Evolutionary conservation across 495 filamentous ascomycete species (phyloP).

Genomic region (Usnea hakonensis): DNA sequence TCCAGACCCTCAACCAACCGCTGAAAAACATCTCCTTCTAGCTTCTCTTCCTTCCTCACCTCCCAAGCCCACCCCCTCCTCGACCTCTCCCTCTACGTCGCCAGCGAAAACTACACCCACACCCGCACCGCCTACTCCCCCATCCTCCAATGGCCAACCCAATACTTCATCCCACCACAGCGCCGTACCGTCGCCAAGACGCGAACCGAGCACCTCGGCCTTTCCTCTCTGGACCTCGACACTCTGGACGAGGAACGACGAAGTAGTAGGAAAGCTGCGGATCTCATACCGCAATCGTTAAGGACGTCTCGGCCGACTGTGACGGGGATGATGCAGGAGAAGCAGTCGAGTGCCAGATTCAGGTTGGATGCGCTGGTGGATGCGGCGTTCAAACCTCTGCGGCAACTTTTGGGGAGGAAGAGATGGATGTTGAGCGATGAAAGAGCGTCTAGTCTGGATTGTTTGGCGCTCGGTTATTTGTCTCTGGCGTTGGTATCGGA

Average conservation of each 20-base stretch:
- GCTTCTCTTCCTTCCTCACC: slow-evolving; percentile 55
- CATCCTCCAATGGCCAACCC: slow-evolving; percentile 73
- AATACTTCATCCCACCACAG: slow-evolving; percentile 67
- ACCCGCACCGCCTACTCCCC: slow-evolving; percentile 70
- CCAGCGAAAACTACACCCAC: slow-evolving; percentile 70
- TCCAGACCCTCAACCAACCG: background rate
- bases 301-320: slow-evolving; percentile 27
- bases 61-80: slow-evolving; percentile 58
- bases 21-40: slow-evolving; percentile 16
- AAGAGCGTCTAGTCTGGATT: slow-evolving; percentile 60
- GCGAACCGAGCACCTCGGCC: slow-evolving; percentile 65
- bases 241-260: slow-evolving; percentile 35
- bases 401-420: slow-evolving; percentile 52
- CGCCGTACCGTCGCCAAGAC: slow-evolving; percentile 57
- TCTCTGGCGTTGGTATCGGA: slow-evolving; percentile 62
- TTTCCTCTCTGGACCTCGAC: slow-evolving; percentile 59
- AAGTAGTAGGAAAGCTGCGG: slow-evolving; percentile 1
- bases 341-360: slow-evolving; percentile 47
- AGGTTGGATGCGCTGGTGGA: slow-evolving; percentile 59
- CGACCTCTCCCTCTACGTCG: slow-evolving; percentile 80
- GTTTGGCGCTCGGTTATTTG: slow-evolving; percentile 69
- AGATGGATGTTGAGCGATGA: slow-evolving; percentile 41
- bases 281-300: slow-evolving; percentile 16
- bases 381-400: slow-evolving; percentile 61
- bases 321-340: slow-evolving; percentile 25